These are phyloP conservation scores for Bauhinia variegata DNA, from an alignment of 306 rosid genomes.

Conservation along the genomic window DNA sequence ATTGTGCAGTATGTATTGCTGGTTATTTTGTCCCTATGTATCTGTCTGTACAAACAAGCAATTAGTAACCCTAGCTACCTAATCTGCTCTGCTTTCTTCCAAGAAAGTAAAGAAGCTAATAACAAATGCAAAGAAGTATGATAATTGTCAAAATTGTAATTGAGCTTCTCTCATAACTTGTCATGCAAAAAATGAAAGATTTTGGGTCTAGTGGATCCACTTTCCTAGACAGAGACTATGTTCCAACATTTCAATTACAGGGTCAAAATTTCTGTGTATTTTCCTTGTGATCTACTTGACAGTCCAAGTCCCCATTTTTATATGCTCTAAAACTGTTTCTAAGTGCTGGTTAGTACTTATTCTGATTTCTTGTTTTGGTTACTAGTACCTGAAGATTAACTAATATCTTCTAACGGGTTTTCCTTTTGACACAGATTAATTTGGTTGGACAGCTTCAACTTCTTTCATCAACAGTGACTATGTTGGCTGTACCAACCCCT, in stretches of 20 bases:
- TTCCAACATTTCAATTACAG: conserved; percentile 28
- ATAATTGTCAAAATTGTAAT: conserved; percentile 33
- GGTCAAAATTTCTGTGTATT: conserved; percentile 21
- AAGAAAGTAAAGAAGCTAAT: conserved; percentile 28
- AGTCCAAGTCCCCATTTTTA: conserved; percentile 23
- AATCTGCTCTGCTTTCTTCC: conserved; percentile 11
- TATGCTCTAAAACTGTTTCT: conserved; percentile 29
- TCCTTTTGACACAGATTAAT: conserved; percentile 67
- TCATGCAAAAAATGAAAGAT: conserved; percentile 19
- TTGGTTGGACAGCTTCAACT: conserved; percentile 98
- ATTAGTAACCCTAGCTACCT: conserved; percentile 22
- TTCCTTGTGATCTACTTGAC: conserved; percentile 22
- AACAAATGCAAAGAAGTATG: conserved; percentile 25
- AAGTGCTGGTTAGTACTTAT: conserved; percentile 29
- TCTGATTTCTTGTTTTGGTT: conserved; percentile 23
- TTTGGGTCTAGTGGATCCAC: conserved; percentile 19
- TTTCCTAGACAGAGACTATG: conserved; percentile 27
- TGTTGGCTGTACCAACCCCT: conserved; percentile 94
- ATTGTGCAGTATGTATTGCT: conserved; percentile 25
- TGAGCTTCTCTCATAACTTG: conserved; percentile 25
- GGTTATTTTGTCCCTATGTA: conserved; percentile 13
- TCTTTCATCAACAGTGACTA: conserved; percentile 89
- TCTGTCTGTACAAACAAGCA: neutral
- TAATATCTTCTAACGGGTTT: conserved; percentile 9
- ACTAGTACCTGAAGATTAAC: conserved; percentile 28